Evolutionary conservation across 768 basidiomycete species (phyloP), one percentile per base, ranked within the genome.

Genomic region (Russula sp.): DNA sequence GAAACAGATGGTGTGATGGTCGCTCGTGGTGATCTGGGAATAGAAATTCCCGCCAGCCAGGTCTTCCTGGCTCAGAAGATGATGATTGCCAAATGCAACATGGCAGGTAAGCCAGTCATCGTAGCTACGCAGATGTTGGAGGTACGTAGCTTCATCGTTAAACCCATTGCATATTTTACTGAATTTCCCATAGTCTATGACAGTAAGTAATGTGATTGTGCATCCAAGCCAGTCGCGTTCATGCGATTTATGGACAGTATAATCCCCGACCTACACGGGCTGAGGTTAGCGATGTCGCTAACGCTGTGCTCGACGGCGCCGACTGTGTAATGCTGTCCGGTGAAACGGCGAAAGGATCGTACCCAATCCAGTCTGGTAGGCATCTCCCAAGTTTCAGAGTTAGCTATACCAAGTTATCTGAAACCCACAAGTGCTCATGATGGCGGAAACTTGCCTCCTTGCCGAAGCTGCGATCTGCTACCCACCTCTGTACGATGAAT

Each of bases 241-340:
- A 58, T 41, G 54, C 11, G n/a, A 61, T n/a, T 56, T 25, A 59
- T 66, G 35, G 39, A 18, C 51, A 93, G 90, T 95, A 93, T 79
- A 99, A 99, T 81, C 97, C 97, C 56, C 81, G 97, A 61, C 97
- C 97, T 48, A 99, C 97, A 70, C 94, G 97, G 73, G 97, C 97
- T 45, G 97, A 99, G 79, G 84, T 99, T 64, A 98, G 95, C 73
- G 97, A 99, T 72, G 97, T 98, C 59, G 97, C 97, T 70, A 99
- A 99, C 76, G 97, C 97, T 66, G 95, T 99, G 60, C 86, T 99
- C 52, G 97, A 99, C 73, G 97, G 97, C 61, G 86, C 97, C 46
- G 97, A 99, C 79, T 98, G 97, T 75, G 97, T 99, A 74, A 99
- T 99, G 97, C 78, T 99, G 74, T 98, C 96, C 22, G 97, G 97